Conservation (phyloP, 441 rosid species). For the Gossypium gossypioides region DNA sequence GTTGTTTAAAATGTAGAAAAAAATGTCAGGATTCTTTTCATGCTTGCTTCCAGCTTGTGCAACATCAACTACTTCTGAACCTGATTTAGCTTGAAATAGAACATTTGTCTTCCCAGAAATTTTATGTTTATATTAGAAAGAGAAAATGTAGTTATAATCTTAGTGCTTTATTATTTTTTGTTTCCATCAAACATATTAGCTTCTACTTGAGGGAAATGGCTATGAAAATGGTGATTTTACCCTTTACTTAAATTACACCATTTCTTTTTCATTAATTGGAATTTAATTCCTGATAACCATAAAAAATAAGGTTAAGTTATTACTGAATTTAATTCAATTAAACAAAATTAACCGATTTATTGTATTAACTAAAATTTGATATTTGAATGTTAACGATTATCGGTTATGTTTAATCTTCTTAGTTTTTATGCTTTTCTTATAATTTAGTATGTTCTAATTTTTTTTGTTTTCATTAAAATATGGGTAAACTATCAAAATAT, state of each 20-base stretch:
- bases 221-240: neutral
- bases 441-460: too few relatives aligned
- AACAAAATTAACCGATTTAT: too few relatives aligned
- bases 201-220: neutral
- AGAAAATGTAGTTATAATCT: neutral
- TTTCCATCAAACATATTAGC: neutral
- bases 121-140: neutral
- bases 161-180: neutral
- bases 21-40: slow-evolving; percentile 54
- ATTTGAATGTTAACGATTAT: too few relatives aligned
- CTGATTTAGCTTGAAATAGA: neutral
- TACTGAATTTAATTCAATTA: too few relatives aligned
- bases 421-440: too few relatives aligned
- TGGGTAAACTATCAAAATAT: too few relatives aligned
- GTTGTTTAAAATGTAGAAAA: slow-evolving; percentile 44
- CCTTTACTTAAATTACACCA: neutral
- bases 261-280: too few relatives aligned
- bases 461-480: too few relatives aligned
- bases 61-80: slow-evolving; percentile 22
- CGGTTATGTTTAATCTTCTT: too few relatives aligned
- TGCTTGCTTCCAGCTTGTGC: slow-evolving; percentile 81
- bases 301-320: too few relatives aligned
- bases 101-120: neutral
- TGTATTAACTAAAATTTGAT: too few relatives aligned
- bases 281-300: too few relatives aligned